Percentiles rank a stretch among this genome's conserved stretches.
These are phyloP conservation scores for Mortierella sp. DNA, from an alignment of 371 early-diverging fungal genomes.

Conservation along the genomic window DNA sequence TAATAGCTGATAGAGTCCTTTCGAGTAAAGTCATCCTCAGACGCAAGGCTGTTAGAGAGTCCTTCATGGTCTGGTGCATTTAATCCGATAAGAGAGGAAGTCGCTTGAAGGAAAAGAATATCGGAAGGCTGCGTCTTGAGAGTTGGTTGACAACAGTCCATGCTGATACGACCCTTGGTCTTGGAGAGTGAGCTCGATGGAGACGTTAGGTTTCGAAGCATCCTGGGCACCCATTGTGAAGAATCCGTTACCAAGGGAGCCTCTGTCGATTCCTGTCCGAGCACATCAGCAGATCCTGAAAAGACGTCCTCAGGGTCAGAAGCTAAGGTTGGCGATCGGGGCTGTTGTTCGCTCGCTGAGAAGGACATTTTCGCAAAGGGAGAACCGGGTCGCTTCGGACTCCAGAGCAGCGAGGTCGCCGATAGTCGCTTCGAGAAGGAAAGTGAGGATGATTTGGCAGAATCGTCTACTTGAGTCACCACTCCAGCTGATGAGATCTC, in stretches of 20 bases:
- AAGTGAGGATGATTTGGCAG: background rate
- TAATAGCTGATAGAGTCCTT: background rate
- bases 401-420: background rate
- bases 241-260: background rate
- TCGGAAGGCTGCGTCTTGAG: background rate
- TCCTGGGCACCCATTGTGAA: background rate
- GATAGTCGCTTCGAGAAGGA: constrained; percentile 3
- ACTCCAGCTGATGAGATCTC: background rate
- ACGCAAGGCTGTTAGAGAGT: background rate
- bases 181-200: background rate
- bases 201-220: background rate
- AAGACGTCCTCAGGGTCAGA: background rate
- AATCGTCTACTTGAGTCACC: background rate
- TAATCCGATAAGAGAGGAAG: background rate
- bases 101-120: background rate
- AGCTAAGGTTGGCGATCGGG: background rate
- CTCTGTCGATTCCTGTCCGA: background rate
- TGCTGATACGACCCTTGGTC: background rate
- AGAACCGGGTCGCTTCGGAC: background rate
- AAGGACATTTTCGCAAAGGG: background rate
- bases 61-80: background rate
- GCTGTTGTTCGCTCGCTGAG: background rate
- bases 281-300: background rate
- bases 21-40: background rate
- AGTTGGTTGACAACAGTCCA: background rate